phyloP scores from a whole-genome alignment of 1,139 yeast species.

The Candida pseudoviswanathii region DNA sequence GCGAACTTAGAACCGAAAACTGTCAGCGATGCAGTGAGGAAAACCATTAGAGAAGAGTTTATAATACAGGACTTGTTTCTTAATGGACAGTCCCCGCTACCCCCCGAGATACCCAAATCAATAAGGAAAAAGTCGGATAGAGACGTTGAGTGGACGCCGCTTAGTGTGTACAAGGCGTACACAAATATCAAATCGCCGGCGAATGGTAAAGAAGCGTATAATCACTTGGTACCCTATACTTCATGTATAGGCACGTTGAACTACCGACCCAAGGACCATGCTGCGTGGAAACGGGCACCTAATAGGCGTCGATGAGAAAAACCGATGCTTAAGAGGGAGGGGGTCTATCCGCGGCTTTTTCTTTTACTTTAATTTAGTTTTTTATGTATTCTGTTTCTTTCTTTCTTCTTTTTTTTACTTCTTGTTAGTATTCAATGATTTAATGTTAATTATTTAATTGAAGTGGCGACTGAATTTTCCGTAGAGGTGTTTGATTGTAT shows the following conservation, averaged over 20 bases:
- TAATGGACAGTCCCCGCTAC: constrained; percentile 12
- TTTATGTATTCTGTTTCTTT: not conserved
- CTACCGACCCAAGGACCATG: constrained; percentile 20
- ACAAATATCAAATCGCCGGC: constrained; percentile 32
- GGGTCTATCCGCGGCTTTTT: not conserved
- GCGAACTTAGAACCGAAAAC: constrained; percentile 17
- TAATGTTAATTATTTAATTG: constrained; percentile 1
- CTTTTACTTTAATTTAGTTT: not conserved
- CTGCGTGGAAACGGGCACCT: constrained; percentile 25
- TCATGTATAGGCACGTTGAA: constrained; percentile 19
- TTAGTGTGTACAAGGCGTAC: constrained; percentile 39
- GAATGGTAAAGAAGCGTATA: constrained; percentile 24
- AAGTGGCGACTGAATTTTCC: no score
- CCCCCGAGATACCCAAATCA: constrained; percentile 15
- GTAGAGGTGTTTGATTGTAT: not conserved
- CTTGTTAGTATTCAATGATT: not conserved
- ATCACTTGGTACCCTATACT: constrained; percentile 18
- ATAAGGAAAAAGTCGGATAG: constrained; percentile 24
- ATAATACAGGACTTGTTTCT: constrained; percentile 17
- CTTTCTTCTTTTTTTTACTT: not conserved
- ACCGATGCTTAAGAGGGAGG: not conserved
- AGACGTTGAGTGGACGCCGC: constrained; percentile 35
- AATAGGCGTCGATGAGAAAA: constrained; percentile 17
- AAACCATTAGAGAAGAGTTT: constrained; percentile 23
- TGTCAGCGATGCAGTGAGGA: constrained; percentile 20